These are phyloP conservation scores for Fusarium heterosporum DNA, from an alignment of 2,329 filamentous ascomycete genomes.

Conservation along the genomic window DNA sequence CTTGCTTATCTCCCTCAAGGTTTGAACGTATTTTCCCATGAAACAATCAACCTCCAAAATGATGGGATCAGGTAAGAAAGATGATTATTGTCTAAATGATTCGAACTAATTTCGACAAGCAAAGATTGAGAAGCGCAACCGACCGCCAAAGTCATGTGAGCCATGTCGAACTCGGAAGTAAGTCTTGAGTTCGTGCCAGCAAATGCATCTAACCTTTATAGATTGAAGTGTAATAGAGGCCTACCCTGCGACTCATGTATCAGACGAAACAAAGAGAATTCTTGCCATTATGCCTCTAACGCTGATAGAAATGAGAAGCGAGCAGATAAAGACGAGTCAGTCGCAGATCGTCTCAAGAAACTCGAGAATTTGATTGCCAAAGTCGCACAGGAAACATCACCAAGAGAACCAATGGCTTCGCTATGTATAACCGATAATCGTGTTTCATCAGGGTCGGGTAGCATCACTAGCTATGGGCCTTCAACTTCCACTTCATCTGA, in stretches of 20 bases:
- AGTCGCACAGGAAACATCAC: conserved; percentile 3
- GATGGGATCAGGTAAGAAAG: conserved; percentile 14
- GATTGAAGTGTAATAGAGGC: conserved; percentile 50
- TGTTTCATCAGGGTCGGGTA: too few relatives aligned
- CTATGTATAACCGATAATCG: background rate
- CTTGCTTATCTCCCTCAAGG: conserved; percentile 15
- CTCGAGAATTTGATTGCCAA: conserved; percentile 47
- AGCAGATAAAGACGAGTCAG: background rate
- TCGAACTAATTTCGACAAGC: background rate
- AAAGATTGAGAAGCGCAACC: conserved; percentile 50
- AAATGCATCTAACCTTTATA: conserved; percentile 1
- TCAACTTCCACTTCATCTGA: background rate
- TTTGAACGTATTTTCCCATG: too few relatives aligned
- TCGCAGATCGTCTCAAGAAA: conserved; percentile 46
- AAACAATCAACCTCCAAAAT: background rate
- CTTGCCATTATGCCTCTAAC: conserved; percentile 50
- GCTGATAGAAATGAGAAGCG: conserved; percentile 35
- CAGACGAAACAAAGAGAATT: conserved; percentile 37
- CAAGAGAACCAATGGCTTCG: background rate
- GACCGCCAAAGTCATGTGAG: conserved; percentile 52
- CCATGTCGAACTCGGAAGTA: conserved; percentile 51
- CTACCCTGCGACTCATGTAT: conserved; percentile 50
- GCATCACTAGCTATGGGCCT: background rate
- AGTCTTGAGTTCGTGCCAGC: background rate
- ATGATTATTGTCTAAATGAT: fast-evolving